These are phyloP conservation scores for Trametes elegans DNA, from an alignment of 768 basidiomycete genomes.

Conservation along the genomic window DNA sequence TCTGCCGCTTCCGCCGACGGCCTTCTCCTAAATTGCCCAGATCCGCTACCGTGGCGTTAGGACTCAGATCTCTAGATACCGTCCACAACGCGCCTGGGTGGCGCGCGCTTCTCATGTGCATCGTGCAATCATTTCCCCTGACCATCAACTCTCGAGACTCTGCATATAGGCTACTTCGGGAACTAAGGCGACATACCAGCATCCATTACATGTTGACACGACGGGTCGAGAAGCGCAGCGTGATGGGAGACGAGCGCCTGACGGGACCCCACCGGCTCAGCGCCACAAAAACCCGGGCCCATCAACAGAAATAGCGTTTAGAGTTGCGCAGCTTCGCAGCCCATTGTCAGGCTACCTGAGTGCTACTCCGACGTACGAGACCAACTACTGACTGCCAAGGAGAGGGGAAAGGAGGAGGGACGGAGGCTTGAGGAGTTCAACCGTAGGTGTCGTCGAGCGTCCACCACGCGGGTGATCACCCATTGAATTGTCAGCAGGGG, in stretches of 20 bases:
- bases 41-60: slow-evolving; percentile 9
- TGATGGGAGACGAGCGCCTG: not conserved
- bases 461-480: too few relatives aligned
- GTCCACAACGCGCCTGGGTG: not conserved
- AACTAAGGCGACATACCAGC: not conserved
- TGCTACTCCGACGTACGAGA: not conserved
- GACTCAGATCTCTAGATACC: slow-evolving; percentile 6
- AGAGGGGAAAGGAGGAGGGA: too few relatives aligned
- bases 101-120: not conserved
- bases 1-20: not conserved
- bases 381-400: too few relatives aligned
- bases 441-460: too few relatives aligned
- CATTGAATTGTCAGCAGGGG: too few relatives aligned
- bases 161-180: too few relatives aligned
- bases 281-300: not conserved
- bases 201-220: too few relatives aligned
- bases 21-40: slow-evolving; percentile 11
- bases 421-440: not conserved
- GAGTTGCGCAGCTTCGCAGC: not conserved
- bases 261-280: not conserved
- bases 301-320: not conserved
- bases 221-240: too few relatives aligned
- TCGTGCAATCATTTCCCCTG: not conserved
- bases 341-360: too few relatives aligned
- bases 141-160: not conserved